These are phyloP conservation scores for Gracilaria domingensis DNA, from an alignment of 23 red algal species.

Conservation along the genomic window DNA sequence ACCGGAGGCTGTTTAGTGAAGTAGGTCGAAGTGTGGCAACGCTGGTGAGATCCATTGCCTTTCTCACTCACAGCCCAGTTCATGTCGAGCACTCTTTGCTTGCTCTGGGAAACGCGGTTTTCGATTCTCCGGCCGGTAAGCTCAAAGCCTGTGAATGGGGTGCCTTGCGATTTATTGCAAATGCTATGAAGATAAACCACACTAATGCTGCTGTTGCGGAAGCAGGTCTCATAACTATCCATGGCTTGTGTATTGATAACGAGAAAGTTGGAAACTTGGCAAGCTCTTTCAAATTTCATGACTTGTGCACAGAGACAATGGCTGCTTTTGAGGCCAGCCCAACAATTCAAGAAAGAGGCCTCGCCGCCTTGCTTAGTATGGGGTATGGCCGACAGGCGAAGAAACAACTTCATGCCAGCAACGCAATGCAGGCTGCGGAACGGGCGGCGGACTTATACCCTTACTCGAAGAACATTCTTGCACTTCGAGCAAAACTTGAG, in stretches of 20 bases:
- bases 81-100: slow-evolving; percentile 52
- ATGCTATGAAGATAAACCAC: slow-evolving; percentile 2
- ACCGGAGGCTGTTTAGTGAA: slow-evolving; percentile 7
- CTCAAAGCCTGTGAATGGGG: slow-evolving; percentile 6
- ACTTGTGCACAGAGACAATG: slow-evolving; percentile 9
- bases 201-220: slow-evolving; percentile 1
- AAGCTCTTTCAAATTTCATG: slow-evolving; percentile 9
- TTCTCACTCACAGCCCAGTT: slow-evolving; percentile 21
- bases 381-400: slow-evolving; percentile 17
- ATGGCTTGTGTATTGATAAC: slow-evolving; percentile 29
- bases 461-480: slow-evolving; percentile 49
- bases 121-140: slow-evolving; percentile 23
- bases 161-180: slow-evolving; percentile 26
- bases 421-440: slow-evolving; percentile 10
- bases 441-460: slow-evolving; percentile 13
- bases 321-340: not conserved
- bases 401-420: not conserved
- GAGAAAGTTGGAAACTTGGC: slow-evolving; percentile 10
- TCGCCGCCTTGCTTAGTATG: slow-evolving; percentile 42
- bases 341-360: slow-evolving; percentile 37
- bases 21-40: not conserved
- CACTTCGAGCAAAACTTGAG: not conserved
- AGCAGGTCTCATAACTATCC: slow-evolving; percentile 33
- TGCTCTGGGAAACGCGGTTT: slow-evolving; percentile 59
- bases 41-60: slow-evolving; percentile 19